A percentile compares a stretch with the other conserved stretches of the same genome.
These are phyloP conservation scores for Cadophora gregata DNA, from an alignment of 2,329 filamentous ascomycete genomes.

Conservation along the genomic window DNA sequence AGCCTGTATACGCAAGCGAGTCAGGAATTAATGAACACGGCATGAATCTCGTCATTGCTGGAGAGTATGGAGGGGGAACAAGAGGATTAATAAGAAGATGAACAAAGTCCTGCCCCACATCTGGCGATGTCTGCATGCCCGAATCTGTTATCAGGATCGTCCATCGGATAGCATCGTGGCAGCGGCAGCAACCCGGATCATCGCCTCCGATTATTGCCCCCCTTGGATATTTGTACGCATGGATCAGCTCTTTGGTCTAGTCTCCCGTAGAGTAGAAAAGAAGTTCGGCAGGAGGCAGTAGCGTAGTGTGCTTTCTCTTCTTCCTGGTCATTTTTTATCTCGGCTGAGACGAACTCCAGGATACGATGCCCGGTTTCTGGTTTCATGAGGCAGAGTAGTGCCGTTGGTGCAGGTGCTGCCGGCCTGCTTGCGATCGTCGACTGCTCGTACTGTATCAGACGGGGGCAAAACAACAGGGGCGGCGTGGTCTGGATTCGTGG, in stretches of 20 bases:
- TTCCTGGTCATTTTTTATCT: neutral
- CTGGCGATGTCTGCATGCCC: neutral
- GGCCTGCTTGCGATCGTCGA: neutral
- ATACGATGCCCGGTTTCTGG: conserved; percentile 9
- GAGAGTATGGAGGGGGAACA: neutral
- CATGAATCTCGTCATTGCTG: conserved; percentile 8
- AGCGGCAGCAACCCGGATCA: conserved; percentile 5
- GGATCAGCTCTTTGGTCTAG: neutral
- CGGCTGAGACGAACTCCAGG: conserved; percentile 5
- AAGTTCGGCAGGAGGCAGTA: neutral
- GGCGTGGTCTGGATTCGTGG: conserved; percentile 7
- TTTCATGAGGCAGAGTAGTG: neutral
- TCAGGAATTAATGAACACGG: conserved; percentile 1
- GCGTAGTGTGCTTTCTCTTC: neutral
- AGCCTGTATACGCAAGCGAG: conserved; percentile 9
- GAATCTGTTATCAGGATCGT: conserved; percentile 8
- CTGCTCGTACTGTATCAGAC: conserved; percentile 19
- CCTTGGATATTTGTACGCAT: neutral
- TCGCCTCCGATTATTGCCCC: neutral
- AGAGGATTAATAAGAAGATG: neutral
- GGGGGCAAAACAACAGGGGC: conserved; percentile 4
- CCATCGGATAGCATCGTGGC: conserved; percentile 1
- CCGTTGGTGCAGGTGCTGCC: neutral
- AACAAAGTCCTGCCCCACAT: neutral
- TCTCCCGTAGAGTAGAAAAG: no score